phyloP scores from a whole-genome alignment of 2,329 filamentous ascomycete genomes.

The Gnomoniopsis sp. region DNA sequence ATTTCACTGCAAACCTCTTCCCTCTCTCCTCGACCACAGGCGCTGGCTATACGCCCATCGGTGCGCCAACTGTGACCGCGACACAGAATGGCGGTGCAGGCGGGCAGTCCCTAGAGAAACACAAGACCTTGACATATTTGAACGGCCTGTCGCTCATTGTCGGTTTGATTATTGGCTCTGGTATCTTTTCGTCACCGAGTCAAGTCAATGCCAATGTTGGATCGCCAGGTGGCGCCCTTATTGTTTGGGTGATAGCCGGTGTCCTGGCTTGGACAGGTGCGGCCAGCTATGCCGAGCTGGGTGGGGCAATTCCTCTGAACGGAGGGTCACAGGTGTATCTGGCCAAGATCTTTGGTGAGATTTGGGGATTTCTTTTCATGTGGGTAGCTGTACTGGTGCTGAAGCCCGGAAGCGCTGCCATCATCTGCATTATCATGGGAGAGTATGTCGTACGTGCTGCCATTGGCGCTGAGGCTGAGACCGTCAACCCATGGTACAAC shows the following conservation, averaged over 20 bases:
- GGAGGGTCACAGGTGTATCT: constrained; percentile 92
- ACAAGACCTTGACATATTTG: constrained; percentile 92
- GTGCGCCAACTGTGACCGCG: constrained; percentile 62
- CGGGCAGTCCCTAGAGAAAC: constrained; percentile 84
- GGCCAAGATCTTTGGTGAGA: constrained; percentile 92
- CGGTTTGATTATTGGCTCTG: constrained; percentile 91
- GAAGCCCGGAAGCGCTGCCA: constrained; percentile 89
- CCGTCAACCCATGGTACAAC: constrained; percentile 81
- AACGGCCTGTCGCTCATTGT: constrained; percentile 91
- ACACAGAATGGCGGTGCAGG: constrained; percentile 55
- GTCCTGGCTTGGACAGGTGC: constrained; percentile 93
- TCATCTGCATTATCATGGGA: constrained; percentile 96
- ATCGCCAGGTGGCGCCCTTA: constrained; percentile 81
- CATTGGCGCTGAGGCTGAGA: constrained; percentile 80
- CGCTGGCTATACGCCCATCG: constrained; percentile 77
- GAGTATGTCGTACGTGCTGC: constrained; percentile 91
- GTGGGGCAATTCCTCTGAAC: constrained; percentile 92
- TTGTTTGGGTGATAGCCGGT: constrained; percentile 93
- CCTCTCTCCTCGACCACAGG: constrained; percentile 80
- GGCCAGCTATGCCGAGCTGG: constrained; percentile 91
- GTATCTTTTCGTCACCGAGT: constrained; percentile 92
- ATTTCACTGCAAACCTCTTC: constrained; percentile 91
- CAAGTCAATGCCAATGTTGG: constrained; percentile 90
- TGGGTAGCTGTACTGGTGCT: constrained; percentile 94
- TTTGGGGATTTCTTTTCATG: constrained; percentile 89